phyloP scores from a whole-genome alignment of 768 basidiomycete genomes.

The Podaxis sp. region DNA sequence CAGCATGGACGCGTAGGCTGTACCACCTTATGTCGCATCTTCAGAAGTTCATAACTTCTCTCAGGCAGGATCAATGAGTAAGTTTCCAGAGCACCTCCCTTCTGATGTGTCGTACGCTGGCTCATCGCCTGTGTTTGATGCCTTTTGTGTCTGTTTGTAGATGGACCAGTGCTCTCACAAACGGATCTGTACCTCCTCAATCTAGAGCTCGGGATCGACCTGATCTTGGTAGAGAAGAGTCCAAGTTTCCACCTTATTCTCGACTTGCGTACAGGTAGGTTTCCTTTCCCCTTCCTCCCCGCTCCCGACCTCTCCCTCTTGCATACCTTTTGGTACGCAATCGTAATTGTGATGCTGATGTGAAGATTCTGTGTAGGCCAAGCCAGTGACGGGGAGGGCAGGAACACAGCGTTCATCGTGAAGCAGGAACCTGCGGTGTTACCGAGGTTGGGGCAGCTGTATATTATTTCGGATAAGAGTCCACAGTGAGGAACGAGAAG shows the following conservation, averaged over 20 bases:
- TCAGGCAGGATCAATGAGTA: constrained; percentile 72
- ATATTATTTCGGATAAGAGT: constrained; percentile 53
- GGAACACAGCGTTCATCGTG: constrained; percentile 53
- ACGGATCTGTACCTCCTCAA: constrained; percentile 81
- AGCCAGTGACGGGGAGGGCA: constrained; percentile 53
- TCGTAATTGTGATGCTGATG: not conserved
- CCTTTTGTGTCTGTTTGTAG: constrained; percentile 31
- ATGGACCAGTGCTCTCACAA: constrained; percentile 77
- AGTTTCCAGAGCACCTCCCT: constrained; percentile 71
- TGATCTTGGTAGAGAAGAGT: constrained; percentile 58
- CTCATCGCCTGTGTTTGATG: constrained; percentile 46
- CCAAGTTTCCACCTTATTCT: constrained; percentile 64
- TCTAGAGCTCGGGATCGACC: constrained; percentile 68
- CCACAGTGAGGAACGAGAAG: constrained; percentile 78
- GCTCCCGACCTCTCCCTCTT: not conserved
- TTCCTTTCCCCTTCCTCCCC: not conserved
- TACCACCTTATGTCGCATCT: constrained; percentile 71
- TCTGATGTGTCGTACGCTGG: constrained; percentile 76
- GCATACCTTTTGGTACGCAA: not conserved
- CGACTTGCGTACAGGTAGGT: constrained; percentile 65
- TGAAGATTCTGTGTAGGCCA: constrained; percentile 39
- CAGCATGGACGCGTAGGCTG: constrained; percentile 29
- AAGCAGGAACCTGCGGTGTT: constrained; percentile 25
- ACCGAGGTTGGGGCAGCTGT: constrained; percentile 17
- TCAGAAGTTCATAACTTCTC: constrained; percentile 70